Evolutionary conservation across 2,329 filamentous ascomycete species (phyloP).

Genomic region (Trichophyton schoenleinii): DNA sequence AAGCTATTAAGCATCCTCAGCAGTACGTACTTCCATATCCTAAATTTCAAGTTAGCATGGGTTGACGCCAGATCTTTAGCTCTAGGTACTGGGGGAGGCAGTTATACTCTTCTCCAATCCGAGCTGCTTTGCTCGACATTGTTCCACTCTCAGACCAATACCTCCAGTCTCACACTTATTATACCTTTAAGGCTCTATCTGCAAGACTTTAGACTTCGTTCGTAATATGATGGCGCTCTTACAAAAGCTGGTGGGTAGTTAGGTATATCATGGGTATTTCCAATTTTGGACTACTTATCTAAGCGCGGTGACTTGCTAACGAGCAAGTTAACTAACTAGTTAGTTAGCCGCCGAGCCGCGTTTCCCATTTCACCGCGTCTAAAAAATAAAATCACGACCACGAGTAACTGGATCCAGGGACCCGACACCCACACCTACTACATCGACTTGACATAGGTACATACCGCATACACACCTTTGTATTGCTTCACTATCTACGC

Average conservation of each 20-base stretch:
- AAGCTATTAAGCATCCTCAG: not conserved
- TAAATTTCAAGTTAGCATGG: constrained; percentile 27
- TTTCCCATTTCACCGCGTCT: constrained; percentile 1
- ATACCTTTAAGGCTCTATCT: not conserved
- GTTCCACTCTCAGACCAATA: not conserved
- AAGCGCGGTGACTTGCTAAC: not conserved
- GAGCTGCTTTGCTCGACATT: constrained; percentile 50
- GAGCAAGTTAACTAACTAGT: no score
- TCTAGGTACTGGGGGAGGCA: constrained; percentile 4
- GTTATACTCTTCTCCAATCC: constrained; percentile 62
- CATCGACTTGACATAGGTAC: not conserved
- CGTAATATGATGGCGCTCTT: not conserved
- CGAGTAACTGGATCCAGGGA: not conserved
- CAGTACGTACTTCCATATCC: constrained; percentile 77
- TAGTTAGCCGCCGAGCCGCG: constrained; percentile 1
- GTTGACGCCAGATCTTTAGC: not conserved
- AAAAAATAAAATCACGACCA: not conserved
- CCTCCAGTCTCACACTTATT: not conserved
- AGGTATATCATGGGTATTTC: not conserved
- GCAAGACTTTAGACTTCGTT: not conserved
- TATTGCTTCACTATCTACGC: not conserved
- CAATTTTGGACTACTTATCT: not conserved
- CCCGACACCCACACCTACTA: not conserved
- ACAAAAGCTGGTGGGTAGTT: not conserved
- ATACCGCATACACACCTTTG: not conserved